Conservation (phyloP, 495 filamentous ascomycete species). For the Delitschia confertaspora region DNA sequence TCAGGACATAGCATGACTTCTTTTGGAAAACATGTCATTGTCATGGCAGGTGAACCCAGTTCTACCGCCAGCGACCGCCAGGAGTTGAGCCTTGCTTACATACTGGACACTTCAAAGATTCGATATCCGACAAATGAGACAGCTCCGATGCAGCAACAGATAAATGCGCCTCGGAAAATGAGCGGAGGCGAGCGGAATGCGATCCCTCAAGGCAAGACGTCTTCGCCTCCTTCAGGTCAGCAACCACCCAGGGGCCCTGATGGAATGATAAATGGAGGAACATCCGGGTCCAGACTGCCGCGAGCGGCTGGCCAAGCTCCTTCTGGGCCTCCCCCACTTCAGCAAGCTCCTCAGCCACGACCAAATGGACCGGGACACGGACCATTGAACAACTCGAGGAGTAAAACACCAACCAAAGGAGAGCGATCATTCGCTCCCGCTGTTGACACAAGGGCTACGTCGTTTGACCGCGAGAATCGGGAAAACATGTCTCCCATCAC, state of each 20-base stretch:
- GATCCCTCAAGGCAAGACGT: conserved; percentile 17
- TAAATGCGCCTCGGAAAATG: conserved; percentile 31
- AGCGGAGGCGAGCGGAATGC: conserved; percentile 22
- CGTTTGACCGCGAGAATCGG: conserved; percentile 41
- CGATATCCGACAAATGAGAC: conserved; percentile 71
- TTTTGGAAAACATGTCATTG: conserved; percentile 81
- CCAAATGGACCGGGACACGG: conserved; percentile 32
- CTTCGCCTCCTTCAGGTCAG: conserved; percentile 15
- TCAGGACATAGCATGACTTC: conserved; percentile 98
- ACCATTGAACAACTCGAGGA: conserved; percentile 30
- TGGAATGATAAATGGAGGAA: conserved; percentile 15
- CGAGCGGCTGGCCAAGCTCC: conserved; percentile 64
- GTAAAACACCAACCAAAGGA: conserved; percentile 48
- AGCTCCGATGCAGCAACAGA: conserved; percentile 34
- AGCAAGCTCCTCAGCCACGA: conserved; percentile 73
- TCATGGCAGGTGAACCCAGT: conserved; percentile 89
- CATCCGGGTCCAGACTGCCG: conserved; percentile 51
- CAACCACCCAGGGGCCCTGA: conserved; percentile 33
- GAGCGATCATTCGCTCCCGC: conserved; percentile 41
- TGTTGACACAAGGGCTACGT: conserved; percentile 43
- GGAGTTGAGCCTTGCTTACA: conserved; percentile 82
- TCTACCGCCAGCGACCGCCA: conserved; percentile 66
- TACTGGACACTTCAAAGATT: conserved; percentile 91
- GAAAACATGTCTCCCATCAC: conserved; percentile 42
- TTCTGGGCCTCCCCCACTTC: conserved; percentile 75